Evolutionary conservation across 371 early-diverging fungal species (phyloP).

Genomic region (Circinella umbellata): DNA sequence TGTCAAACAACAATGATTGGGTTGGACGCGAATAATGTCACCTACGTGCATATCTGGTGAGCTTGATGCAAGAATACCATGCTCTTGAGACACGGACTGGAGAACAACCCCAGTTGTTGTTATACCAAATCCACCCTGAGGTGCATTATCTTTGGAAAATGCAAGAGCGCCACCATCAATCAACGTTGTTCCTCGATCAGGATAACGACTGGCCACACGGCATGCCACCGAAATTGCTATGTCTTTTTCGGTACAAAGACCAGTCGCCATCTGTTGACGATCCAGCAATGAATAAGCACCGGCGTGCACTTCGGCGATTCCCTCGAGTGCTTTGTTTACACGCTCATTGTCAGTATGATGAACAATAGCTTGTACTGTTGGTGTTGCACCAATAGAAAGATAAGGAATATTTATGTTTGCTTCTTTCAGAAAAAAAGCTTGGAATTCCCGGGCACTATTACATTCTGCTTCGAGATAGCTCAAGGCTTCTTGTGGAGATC

Average conservation of each 20-base stretch:
- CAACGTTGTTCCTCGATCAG: slow-evolving; percentile 35
- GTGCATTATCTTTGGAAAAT: slow-evolving; percentile 48
- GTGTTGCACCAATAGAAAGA: slow-evolving; percentile 51
- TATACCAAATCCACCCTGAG: slow-evolving; percentile 49
- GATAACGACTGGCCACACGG: slow-evolving; percentile 46
- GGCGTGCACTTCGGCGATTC: slow-evolving; percentile 49
- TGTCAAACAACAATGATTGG: slow-evolving; percentile 51
- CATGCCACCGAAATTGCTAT: slow-evolving; percentile 38
- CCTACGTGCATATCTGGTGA: slow-evolving; percentile 25
- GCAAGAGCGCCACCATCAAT: slow-evolving; percentile 53
- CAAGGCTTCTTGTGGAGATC: slow-evolving; percentile 27
- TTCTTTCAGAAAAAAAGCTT: slow-evolving; percentile 19
- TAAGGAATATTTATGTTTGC: slow-evolving; percentile 28
- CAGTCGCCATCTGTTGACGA: slow-evolving; percentile 49
- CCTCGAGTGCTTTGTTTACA: slow-evolving; percentile 26
- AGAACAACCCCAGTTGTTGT: slow-evolving; percentile 16
- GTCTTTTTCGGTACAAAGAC: slow-evolving; percentile 25
- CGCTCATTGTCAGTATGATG: slow-evolving; percentile 12
- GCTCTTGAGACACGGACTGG: slow-evolving; percentile 38
- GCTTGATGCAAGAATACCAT: slow-evolving; percentile 35
- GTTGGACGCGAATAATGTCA: slow-evolving; percentile 32
- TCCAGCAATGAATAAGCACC: slow-evolving; percentile 46
- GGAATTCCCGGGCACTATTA: slow-evolving; percentile 31
- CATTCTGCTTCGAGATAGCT: slow-evolving; percentile 42
- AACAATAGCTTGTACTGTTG: slow-evolving; percentile 32